Evolutionary conservation across 2,329 filamentous ascomycete genomes (phyloP), one percentile per base, ranked within the genome.

Genomic region (Claviceps digitariae): DNA sequence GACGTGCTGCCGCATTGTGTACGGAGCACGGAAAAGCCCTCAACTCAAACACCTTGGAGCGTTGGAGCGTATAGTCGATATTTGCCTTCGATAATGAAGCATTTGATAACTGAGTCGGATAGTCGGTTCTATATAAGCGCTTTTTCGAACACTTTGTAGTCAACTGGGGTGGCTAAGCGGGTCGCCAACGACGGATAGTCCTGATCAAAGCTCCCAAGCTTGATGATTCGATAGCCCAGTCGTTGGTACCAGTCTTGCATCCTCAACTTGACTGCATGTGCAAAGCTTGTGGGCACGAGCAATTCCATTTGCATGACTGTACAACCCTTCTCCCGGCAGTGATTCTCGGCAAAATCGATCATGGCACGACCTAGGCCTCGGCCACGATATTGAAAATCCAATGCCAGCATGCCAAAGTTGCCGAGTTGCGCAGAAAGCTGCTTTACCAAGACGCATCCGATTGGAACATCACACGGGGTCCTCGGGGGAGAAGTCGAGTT

Each of bases 81-180:
- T 47, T 45, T 27, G 23, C 20, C n/a, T 50, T 20, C 23, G 21
- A 21, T 44, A 17, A 44, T 6, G 12, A 25, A 10, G 4, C 20
- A 12, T 13, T 36, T 15, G 15, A 2, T 38, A 38, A n/a, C n/a
- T 4, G 15, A 17, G 5, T 17, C 17, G 15, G 4, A 17, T 7
- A n/a, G 45, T n/a, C 27, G 15, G 31, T 31, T 48, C 31, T 49
- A 53, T 7, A 46, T 31, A 34, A 58, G 40, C 27, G 51, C 49
- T 55, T 67, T 67, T 38, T 65, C 63, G 34, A 66, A 65, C 1
- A 65, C 52, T 29, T 54, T 59, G 15, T 64, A 65, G 6, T 64
- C 63, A 0, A 57, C 59, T 1, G 64, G 64, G 0, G 62, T 65
- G 0, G 58, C 52, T 20, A 67, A 52, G 9, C 62, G 36, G 9